Evolutionary conservation across 192 early-diverging fungal genomes (phyloP), one percentile per base, ranked within the genome.

Genomic region (Podila clonocystis): DNA sequence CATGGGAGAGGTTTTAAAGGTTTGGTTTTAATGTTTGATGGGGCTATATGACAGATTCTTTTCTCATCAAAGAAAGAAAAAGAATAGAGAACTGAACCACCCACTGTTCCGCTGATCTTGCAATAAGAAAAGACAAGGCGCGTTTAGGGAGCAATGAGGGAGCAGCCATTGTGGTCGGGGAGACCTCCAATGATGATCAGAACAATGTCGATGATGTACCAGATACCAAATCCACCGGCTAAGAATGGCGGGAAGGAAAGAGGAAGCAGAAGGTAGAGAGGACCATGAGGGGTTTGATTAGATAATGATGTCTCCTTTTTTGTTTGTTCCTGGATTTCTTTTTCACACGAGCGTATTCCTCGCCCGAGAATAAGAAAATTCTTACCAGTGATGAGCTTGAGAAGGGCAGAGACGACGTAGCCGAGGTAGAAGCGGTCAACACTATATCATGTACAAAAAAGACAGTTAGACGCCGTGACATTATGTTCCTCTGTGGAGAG

Each of bases 361-460:
- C 41, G 8, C 41, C 17, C 17, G 13, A 45, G 2, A 15, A 45
- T 33, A 45, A 45, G 4, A 15, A 45, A 45, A 45, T 15, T 12
- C 55, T 58, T 68, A 60, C 52, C 58, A 38, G 73, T 87, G 62
- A 75, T 50, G 60, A 87, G 79, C 69, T 87, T 87, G 58, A 87
- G 62, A 61, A 85, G 50, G 24, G 85, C 77, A 12, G 83, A 67
- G 75, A 86, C 83, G 50, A 88, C 73, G 59, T 88, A 88, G 38
- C 85, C 85, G 59, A 88, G 82, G 71, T 88, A 88, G 85, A 88
- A 88, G 48, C 87, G 87, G 72, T 88, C 87, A 65, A 88, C 73
- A 78, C 85, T 84, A 73, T 13, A 62, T 24, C 24, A 62, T 62
- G 0, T n/a, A 15, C 49, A 57, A 55, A 20, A 70, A 17, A 15